These are phyloP conservation scores for Pholiota microspora DNA, from an alignment of 768 basidiomycete genomes.

Conservation along the genomic window DNA sequence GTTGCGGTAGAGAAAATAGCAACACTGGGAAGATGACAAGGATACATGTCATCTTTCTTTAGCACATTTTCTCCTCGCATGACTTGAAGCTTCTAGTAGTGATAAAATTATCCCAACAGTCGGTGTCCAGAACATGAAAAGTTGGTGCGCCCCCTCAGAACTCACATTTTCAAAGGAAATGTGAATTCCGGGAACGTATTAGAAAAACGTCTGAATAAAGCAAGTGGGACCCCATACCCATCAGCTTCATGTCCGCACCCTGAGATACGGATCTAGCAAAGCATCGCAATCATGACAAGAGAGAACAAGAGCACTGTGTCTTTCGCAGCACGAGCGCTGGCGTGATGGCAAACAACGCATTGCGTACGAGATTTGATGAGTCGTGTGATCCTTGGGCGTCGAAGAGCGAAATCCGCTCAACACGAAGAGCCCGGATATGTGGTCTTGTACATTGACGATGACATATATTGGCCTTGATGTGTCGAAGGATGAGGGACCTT, in stretches of 20 bases:
- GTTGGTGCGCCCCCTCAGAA: no score
- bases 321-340: neutral
- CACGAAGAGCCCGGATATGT: neutral
- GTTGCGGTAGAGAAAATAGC: neutral
- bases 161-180: no score
- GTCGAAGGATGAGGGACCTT: no score
- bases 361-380: neutral
- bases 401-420: constrained; percentile 15
- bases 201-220: no score
- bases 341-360: neutral
- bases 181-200: no score
- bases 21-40: neutral
- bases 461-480: neutral
- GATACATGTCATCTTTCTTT: neutral
- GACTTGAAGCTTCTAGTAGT: no score
- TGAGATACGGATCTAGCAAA: neutral
- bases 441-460: neutral
- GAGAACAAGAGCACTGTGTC: neutral
- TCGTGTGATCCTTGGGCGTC: neutral
- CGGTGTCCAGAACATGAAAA: no score
- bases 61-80: no score
- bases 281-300: neutral
- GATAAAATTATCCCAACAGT: no score
- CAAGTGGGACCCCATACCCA: no score
- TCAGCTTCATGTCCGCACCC: no score